These are phyloP conservation scores for Noccaea caerulescens DNA, from an alignment of 345 rosid genomes.

Conservation along the genomic window DNA sequence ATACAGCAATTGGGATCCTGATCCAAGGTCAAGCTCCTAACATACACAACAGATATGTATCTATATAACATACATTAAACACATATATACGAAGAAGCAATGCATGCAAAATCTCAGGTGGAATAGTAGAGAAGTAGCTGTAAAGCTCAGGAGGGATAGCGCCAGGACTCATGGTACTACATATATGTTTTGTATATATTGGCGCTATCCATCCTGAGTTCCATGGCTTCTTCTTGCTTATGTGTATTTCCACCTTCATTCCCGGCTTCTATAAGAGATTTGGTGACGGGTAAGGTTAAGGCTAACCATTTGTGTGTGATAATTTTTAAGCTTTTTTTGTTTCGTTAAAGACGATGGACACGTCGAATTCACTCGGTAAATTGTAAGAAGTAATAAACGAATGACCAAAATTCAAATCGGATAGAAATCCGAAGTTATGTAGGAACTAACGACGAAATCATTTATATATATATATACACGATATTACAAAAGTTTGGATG, in stretches of 20 bases:
- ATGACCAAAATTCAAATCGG: not conserved
- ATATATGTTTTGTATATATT: not conserved
- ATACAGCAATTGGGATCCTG: slow-evolving; percentile 13
- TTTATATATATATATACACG: too few relatives aligned
- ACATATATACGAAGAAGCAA: slow-evolving; percentile 5
- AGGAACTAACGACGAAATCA: too few relatives aligned
- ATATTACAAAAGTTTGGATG: not conserved
- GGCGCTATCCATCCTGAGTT: slow-evolving; percentile 47
- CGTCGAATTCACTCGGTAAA: not conserved
- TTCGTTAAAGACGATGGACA: not conserved
- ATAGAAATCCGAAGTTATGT: too few relatives aligned
- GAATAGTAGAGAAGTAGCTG: slow-evolving; percentile 31
- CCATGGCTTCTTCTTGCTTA: slow-evolving; percentile 37
- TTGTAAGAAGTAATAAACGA: not conserved
- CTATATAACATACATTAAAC: not conserved
- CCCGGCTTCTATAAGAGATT: not conserved
- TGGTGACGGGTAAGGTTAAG: slow-evolving; percentile 1
- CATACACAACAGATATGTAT: not conserved
- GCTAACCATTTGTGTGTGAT: not conserved
- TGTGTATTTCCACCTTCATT: not conserved
- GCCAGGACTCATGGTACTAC: slow-evolving; percentile 3
- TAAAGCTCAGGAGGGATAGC: slow-evolving; percentile 46
- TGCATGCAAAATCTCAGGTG: slow-evolving; percentile 31
- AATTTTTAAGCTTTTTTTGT: not conserved
- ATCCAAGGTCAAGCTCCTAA: slow-evolving; percentile 2